phyloP scores from a whole-genome alignment of 2,329 filamentous ascomycete genomes.

The Cladorrhinum sp. region DNA sequence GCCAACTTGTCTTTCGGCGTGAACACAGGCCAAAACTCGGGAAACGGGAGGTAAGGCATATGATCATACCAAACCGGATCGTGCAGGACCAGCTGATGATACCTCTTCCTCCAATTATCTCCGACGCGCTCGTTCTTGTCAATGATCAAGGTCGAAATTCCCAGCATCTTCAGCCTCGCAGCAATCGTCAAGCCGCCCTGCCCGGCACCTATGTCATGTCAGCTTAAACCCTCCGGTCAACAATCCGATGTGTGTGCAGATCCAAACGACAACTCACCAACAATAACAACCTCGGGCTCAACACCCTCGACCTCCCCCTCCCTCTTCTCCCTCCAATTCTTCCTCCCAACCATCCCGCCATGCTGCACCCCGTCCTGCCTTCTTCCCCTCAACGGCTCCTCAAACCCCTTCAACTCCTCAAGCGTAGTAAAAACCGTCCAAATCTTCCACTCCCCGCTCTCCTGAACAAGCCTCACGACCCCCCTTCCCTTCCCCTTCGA shows the following conservation, averaged over 20 bases:
- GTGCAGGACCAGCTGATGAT: conserved; percentile 57
- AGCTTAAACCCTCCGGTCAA: no score
- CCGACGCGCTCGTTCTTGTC: conserved; percentile 51
- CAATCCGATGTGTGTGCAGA: no score
- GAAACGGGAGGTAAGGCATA: conserved; percentile 60
- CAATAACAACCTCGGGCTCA: conserved; percentile 52
- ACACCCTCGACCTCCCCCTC: conserved; percentile 41
- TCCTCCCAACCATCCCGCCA: conserved; percentile 42
- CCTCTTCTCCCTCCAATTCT: conserved; percentile 53
- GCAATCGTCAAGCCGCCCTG: conserved; percentile 52
- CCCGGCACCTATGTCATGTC: conserved; percentile 52
- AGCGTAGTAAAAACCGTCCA: conserved; percentile 55
- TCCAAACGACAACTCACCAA: conserved; percentile 50
- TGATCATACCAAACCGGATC: conserved; percentile 59
- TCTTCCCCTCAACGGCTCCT: conserved; percentile 40
- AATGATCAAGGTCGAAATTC: conserved; percentile 49
- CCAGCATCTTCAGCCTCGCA: conserved; percentile 54
- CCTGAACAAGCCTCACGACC: conserved; percentile 42
- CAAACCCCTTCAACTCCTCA: conserved; percentile 41
- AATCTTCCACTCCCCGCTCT: conserved; percentile 48
- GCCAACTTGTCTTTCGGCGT: conserved; percentile 66
- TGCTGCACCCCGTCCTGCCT: conserved; percentile 49
- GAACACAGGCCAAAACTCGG: conserved; percentile 61
- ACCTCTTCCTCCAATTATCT: conserved; percentile 59
- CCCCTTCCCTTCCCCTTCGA: conserved; percentile 48